Evolutionary conservation across 164 flowering plant genomes (phyloP), one percentile per base, ranked within the genome.

Genomic region (Berberis thunbergii): DNA sequence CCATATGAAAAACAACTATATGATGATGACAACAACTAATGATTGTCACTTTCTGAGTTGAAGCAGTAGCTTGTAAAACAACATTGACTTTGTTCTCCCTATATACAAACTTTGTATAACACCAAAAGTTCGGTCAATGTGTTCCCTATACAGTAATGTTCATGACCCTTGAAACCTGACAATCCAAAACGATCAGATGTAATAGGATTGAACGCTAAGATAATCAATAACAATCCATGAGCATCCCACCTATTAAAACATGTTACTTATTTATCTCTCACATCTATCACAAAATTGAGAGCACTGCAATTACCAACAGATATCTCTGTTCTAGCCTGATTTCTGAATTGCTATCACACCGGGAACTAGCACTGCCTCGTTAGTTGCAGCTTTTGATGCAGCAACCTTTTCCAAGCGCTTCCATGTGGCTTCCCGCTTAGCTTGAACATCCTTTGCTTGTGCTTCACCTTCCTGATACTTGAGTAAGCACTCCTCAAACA

Each of bases 321-420:
- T 26, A 48, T 45, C 41, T 50, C 41, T 4, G 50, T 42, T 56
- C n/a, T 69, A 72, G 68, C 70, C 57, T 7, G 70, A 61, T 61
- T 59, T 52, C 11, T 59, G 71, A 41, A 60, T 49, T 9, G 46
- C 38, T 42, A 38, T n/a, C 2, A 38, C 12, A 4, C 49, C 62
- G 44, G 66, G 68, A 63, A 81, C 78, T 57, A 78, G 79, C 58
- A 81, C 77, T 8, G 81, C 71, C 67, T 79, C 77, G 45, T 70
- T 74, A 63, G 75, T 79, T 57, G 84, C 26, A 64, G 80, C 80
- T 62, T 77, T 83, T 63, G 68, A 69, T 43, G 78, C 76, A 66
- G 91, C 86, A 63, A 83, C 65, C 45, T 80, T 87, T 77, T 88
- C 96, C 61, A 88, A 72, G 43, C 78, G 86, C 70, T 74, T 86